phyloP scores from a whole-genome alignment of 106 monocot genomes.

The Dendrobium catenatum region DNA sequence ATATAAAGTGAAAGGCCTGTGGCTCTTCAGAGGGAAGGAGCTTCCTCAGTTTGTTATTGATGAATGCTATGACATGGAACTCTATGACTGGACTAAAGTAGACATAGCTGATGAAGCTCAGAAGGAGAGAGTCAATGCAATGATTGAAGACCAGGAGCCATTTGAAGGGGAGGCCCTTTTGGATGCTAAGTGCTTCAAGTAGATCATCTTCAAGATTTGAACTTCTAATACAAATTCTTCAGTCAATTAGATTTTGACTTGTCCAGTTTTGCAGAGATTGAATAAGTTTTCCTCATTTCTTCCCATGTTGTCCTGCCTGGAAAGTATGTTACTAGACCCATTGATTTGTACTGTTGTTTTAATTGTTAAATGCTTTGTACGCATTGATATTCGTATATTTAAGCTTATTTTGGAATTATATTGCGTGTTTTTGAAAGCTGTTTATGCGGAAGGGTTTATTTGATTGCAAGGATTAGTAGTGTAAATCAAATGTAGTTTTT shows the following conservation, averaged over 20 bases:
- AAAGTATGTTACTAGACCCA: too few relatives aligned
- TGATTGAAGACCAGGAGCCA: slow-evolving; percentile 73
- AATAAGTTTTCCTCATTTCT: background rate
- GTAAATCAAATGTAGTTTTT: too few relatives aligned
- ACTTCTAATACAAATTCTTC: background rate
- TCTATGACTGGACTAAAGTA: slow-evolving; percentile 52
- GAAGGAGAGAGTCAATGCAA: slow-evolving; percentile 53
- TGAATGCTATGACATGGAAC: slow-evolving; percentile 72
- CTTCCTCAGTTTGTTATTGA: slow-evolving; percentile 53
- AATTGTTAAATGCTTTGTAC: too few relatives aligned
- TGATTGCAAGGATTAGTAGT: too few relatives aligned
- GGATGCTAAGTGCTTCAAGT: slow-evolving; percentile 72
- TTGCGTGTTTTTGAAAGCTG: too few relatives aligned
- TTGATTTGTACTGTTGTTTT: too few relatives aligned
- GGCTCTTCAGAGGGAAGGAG: slow-evolving; percentile 58
- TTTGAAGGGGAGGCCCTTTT: slow-evolving; percentile 56
- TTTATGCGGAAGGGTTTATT: too few relatives aligned
- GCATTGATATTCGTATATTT: too few relatives aligned
- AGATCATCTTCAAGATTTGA: background rate
- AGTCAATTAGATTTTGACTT: slow-evolving; percentile 5
- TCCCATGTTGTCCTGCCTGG: background rate
- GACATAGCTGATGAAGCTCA: slow-evolving; percentile 57
- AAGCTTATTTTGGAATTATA: too few relatives aligned
- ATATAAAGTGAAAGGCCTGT: slow-evolving; percentile 59
- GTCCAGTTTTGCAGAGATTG: background rate